Evolutionary conservation across 2,329 filamentous ascomycete genomes (phyloP).

Genomic region (Penicillium sclerotigenum): DNA sequence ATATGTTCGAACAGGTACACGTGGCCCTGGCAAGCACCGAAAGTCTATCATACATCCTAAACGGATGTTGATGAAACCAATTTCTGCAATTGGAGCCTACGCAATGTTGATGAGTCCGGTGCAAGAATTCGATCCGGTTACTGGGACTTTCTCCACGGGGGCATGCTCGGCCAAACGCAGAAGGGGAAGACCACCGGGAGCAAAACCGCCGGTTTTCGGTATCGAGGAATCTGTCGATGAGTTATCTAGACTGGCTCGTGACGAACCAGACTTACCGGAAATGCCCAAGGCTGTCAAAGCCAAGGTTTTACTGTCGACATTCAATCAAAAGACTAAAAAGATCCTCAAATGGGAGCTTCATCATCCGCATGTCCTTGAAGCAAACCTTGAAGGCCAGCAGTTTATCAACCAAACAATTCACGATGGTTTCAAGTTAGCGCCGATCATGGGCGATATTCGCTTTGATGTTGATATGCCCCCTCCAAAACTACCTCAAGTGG

Average conservation of each 20-base stretch:
- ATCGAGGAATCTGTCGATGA: conserved; percentile 23
- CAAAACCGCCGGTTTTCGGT: conserved; percentile 6
- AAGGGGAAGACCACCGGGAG: conserved; percentile 4
- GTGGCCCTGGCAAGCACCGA: not conserved
- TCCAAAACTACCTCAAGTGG: not conserved
- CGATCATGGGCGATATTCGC: conserved; percentile 32
- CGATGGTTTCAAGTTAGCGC: conserved; percentile 30
- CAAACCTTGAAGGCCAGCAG: conserved; percentile 19
- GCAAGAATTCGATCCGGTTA: conserved; percentile 39
- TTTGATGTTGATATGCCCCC: conserved; percentile 30
- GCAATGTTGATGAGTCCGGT: conserved; percentile 40
- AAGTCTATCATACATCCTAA: conserved; percentile 8
- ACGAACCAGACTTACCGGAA: conserved; percentile 8
- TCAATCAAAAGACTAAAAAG: conserved; percentile 30
- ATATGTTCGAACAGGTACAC: not conserved
- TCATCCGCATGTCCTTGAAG: conserved; percentile 30
- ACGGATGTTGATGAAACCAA: conserved; percentile 21
- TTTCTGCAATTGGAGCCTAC: conserved; percentile 29
- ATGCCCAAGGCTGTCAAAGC: conserved; percentile 11
- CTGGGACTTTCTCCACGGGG: conserved; percentile 49
- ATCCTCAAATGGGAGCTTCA: conserved; percentile 41
- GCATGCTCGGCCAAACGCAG: conserved; percentile 23
- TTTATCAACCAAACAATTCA: conserved; percentile 41
- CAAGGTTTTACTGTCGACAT: conserved; percentile 26
- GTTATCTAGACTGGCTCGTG: conserved; percentile 32